Evolutionary conservation across 1,284 basidiomycete genomes (phyloP), one percentile per base, ranked within the genome.

Genomic region (Apiotrichum porosum): DNA sequence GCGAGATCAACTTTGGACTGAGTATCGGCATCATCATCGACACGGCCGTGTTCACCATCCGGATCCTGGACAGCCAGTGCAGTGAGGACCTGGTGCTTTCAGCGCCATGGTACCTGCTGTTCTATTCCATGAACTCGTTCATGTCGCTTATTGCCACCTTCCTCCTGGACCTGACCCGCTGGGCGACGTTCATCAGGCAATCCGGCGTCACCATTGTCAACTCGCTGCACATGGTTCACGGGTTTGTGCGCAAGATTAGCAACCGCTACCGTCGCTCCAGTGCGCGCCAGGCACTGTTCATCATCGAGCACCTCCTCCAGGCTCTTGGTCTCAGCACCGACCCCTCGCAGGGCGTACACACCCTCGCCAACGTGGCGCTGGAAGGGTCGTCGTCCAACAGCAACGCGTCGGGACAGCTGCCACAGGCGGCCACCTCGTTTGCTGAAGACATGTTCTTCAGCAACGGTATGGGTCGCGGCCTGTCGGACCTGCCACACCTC

Each of bases 71-170:
- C 9, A 18, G 23, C 0, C 31, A 17, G 0, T 18, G 18, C 8
- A 21, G 13, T 3, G 41, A 44, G 5, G 18, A 37, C 5, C 30
- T 36, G n/a, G 37, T 37, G 10, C 37, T 49, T 6, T 37, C 30
- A 0, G 56, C 56, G 14, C 49, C 49, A 3, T 58, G 56, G 56
- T 58, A 55, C 40, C 56, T 47, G 38, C 53, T 58, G 15, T 55
- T 52, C 42, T 58, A 55, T 42, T 50, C 49, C 15, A 49, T 55
- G 50, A 58, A 58, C 35, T 43, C 56, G 6, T 58, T 58, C 47
- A 58, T 50, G 53, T 52, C 53, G 4, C 47, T 58, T 23, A 34
- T 58, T 5, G 53, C 53, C 3, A 50, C 50, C 1, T 47, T 58
- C 37, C 35, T 52, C 17, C 50, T 58, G 13, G 53, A 58, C 44